Evolutionary conservation across 257 asterid species (phyloP).

Genomic region (Mentha longifolia): DNA sequence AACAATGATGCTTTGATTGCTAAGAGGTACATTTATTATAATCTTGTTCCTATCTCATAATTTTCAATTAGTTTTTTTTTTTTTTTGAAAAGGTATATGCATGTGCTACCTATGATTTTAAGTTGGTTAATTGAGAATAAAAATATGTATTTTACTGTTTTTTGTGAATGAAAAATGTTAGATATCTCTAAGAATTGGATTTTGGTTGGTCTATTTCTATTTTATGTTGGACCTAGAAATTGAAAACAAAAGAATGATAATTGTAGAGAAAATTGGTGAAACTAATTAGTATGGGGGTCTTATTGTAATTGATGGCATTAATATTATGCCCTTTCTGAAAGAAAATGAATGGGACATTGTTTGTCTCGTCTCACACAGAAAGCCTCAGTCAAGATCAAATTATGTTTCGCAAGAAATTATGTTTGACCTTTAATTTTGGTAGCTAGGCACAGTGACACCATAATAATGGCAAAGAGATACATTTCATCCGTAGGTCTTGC

Average conservation of each 20-base stretch:
- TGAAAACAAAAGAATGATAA: neutral
- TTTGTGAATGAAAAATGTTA: neutral
- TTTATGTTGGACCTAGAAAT: slow-evolving; percentile 12
- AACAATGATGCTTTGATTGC: slow-evolving; percentile 82
- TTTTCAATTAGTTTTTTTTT: neutral
- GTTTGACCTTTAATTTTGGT: slow-evolving; percentile 1
- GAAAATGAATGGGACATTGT: neutral
- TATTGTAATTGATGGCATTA: neutral
- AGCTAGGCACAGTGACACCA: neutral
- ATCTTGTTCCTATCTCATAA: slow-evolving; percentile 16
- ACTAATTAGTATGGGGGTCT: neutral
- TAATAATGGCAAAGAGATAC: neutral
- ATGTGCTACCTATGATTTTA: neutral
- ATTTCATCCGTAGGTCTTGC: too few species aligned
- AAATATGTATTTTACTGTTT: neutral
- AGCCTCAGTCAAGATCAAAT: neutral
- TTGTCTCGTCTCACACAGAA: slow-evolving; percentile 5
- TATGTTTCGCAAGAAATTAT: neutral
- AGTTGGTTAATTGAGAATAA: neutral
- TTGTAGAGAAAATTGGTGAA: neutral
- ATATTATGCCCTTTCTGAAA: neutral
- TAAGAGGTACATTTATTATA: slow-evolving; percentile 55
- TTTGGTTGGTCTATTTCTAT: slow-evolving; percentile 3
- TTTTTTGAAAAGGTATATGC: neutral
- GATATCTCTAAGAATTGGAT: neutral